These are phyloP conservation scores for Omphalea diandra DNA, from an alignment of 441 rosid species.

Conservation along the genomic window DNA sequence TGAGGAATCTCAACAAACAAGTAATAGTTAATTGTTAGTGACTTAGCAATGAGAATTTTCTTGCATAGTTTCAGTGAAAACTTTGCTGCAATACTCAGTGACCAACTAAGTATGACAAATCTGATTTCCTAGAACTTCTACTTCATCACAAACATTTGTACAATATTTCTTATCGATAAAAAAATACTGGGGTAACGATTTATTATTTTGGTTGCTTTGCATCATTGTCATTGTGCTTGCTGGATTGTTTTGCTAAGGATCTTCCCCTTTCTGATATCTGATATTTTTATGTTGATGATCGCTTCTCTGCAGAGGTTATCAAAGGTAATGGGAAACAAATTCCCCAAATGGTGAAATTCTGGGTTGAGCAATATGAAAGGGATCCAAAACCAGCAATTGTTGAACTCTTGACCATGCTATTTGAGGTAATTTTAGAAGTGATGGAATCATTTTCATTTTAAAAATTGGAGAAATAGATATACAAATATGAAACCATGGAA, in stretches of 20 bases:
- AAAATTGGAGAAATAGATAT: background rate
- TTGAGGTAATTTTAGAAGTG: slow-evolving; percentile 57
- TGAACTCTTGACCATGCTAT: slow-evolving; percentile 78
- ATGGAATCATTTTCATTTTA: background rate
- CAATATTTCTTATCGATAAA: background rate
- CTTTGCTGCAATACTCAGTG: background rate
- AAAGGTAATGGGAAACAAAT: slow-evolving; percentile 71
- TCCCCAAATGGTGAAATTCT: slow-evolving; percentile 67
- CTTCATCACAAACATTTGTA: background rate
- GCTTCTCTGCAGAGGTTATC: slow-evolving; percentile 58
- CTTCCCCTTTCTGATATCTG: background rate
- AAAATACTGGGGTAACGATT: background rate
- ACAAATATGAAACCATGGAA: background rate
- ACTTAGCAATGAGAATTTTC: no score
- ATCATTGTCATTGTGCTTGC: no score
- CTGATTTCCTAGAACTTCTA: background rate
- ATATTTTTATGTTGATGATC: background rate
- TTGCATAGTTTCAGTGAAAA: background rate
- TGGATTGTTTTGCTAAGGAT: background rate
- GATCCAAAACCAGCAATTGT: slow-evolving; percentile 72
- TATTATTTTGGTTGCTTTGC: background rate
- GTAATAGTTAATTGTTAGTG: no score
- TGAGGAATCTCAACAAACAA: background rate
- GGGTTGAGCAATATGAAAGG: slow-evolving; percentile 82
- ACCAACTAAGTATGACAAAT: background rate